Evolutionary conservation across 2,329 filamentous ascomycete genomes (phyloP).

Genomic region (Ascochyta lentis): DNA sequence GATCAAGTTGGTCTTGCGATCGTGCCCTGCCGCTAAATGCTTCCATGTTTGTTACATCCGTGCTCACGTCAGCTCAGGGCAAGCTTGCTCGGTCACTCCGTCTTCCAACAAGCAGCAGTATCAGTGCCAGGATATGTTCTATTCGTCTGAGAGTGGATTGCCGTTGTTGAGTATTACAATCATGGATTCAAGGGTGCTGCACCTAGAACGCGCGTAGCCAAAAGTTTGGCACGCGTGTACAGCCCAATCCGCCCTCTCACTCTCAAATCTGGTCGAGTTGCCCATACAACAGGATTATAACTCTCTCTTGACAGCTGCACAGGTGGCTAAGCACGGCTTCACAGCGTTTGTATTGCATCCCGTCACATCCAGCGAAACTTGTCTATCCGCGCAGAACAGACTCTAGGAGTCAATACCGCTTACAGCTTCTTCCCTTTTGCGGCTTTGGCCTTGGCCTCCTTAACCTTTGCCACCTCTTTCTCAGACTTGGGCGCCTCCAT

Average conservation of each 20-base stretch:
- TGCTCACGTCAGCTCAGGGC: constrained; percentile 6
- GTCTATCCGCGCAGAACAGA: background rate
- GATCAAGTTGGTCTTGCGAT: background rate
- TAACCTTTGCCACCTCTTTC: constrained; percentile 30
- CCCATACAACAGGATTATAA: background rate
- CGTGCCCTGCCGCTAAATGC: background rate
- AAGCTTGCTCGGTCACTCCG: background rate
- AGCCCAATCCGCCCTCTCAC: too few relatives aligned
- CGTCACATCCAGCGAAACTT: background rate
- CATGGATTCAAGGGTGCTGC: background rate
- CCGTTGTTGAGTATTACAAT: background rate
- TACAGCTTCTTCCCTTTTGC: constrained; percentile 16
- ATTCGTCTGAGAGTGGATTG: background rate
- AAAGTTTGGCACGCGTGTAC: too few relatives aligned
- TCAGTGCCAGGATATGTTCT: background rate
- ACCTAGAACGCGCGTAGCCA: background rate
- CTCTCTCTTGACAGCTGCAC: too few relatives aligned
- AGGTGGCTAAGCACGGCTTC: background rate
- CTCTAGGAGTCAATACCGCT: background rate
- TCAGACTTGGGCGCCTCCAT: constrained; percentile 37
- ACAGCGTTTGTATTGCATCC: background rate
- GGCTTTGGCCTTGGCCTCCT: constrained; percentile 30
- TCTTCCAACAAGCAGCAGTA: background rate
- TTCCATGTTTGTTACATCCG: background rate
- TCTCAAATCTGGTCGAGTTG: too few relatives aligned